Base-by-base conservation (phyloP, 73 alveolate genomes). In the Uronychia setigera region DNA sequence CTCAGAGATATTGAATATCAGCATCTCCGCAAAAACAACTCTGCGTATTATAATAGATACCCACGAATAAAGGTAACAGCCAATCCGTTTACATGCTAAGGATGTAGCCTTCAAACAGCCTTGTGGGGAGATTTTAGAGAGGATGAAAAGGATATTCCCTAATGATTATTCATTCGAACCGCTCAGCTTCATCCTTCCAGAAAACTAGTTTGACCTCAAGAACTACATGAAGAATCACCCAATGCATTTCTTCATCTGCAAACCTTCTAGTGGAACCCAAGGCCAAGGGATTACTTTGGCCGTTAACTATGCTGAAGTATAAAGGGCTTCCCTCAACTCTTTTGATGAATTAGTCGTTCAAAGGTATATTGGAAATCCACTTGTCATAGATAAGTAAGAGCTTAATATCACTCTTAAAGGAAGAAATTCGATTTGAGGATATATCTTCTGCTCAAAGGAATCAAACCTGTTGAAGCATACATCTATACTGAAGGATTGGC, bases 401-500 rank as follows among this genome's bases (percentile, higher is more conserved):
- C 5, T 19, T 5, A 46, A 46, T 46, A 19, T 11, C 67, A 5
- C 67, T 46, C 11, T 60, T 67, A 9, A 76, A 93, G 97, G 57
- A 94, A 95, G 93, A 98, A 98, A 88, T 97, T 97, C 90, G 98
- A 96, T 77, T 76, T 98, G 92, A 82, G 98, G 80, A 29, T 97
- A 29, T 98, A 96, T 84, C 99, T 98, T 28, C 94, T 98, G 0
- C 95, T 98, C 27, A 92, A 98, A 19, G 95, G 97, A 30, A 88
- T 97, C 33, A 94, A 95, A 34, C 99, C 99, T 19, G 76, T 83
- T 0, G 79, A 83, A 29, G 89, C 94, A 14, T 98, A 93, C 80
- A 83, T 98, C 27, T 93, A 95, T 89, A 88, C 94, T 80, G 99
- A 97, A 86, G 99, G 99, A 13, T 82, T 97, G 87, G 99, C 98